phyloP scores from a whole-genome alignment of 768 basidiomycete genomes.

The Suillus tomentosus region DNA sequence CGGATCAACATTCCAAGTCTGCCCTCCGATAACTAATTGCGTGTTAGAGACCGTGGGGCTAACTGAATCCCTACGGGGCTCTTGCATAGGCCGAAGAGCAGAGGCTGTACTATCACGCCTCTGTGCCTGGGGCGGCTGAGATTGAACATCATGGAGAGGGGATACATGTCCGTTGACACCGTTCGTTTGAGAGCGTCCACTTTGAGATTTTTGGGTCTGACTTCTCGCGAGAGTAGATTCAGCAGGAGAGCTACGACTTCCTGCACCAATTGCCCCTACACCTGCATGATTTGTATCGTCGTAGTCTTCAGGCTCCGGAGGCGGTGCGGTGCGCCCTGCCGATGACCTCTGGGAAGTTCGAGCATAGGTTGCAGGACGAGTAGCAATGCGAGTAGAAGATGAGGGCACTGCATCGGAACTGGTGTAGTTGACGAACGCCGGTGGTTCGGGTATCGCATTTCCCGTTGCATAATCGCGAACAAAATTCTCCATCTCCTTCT shows the following conservation, averaged over 20 bases:
- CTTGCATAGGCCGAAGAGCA: slow-evolving; percentile 36
- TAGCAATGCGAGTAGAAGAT: slow-evolving; percentile 56
- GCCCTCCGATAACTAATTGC: slow-evolving; percentile 60
- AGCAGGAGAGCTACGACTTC: slow-evolving; percentile 36
- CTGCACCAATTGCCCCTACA: slow-evolving; percentile 64
- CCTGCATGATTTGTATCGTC: slow-evolving; percentile 61
- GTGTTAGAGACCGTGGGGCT: slow-evolving; percentile 67
- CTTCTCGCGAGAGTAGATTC: slow-evolving; percentile 32
- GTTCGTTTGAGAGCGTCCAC: slow-evolving; percentile 33
- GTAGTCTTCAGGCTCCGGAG: slow-evolving; percentile 45
- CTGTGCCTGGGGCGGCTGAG: slow-evolving; percentile 24
- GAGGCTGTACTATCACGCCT: slow-evolving; percentile 30
- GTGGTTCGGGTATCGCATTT: slow-evolving; percentile 83
- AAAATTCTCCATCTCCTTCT: slow-evolving; percentile 86
- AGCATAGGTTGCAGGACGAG: slow-evolving; percentile 57
- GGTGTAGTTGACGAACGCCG: slow-evolving; percentile 82
- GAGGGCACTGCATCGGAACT: slow-evolving; percentile 65
- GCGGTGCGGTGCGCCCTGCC: slow-evolving; percentile 24
- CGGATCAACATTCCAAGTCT: slow-evolving; percentile 68
- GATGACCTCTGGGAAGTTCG: slow-evolving; percentile 40
- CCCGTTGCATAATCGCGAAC: slow-evolving; percentile 90
- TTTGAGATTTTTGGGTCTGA: slow-evolving; percentile 32
- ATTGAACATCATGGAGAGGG: slow-evolving; percentile 23
- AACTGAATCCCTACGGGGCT: slow-evolving; percentile 55
- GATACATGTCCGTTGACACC: slow-evolving; percentile 34